Percentiles rank a stretch among this genome's conserved stretches.
phyloP scores from a whole-genome alignment of 805 yeast genomes.

The Starmerella floricola region DNA sequence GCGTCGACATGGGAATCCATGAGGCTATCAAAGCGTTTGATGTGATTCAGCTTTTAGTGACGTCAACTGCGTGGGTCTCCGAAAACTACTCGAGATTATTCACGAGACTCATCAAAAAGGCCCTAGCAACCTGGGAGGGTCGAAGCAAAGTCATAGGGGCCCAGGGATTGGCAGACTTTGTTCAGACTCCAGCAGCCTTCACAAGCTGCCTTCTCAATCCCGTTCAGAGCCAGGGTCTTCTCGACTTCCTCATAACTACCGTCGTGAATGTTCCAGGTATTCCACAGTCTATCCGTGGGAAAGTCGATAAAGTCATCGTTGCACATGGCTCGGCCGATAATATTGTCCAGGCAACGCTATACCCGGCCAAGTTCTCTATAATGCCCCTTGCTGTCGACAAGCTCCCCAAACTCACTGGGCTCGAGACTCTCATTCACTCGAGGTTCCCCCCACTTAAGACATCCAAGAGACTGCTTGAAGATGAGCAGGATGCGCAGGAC shows the following conservation, averaged over 20 bases:
- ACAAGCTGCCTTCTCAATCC: slow-evolving; percentile 18
- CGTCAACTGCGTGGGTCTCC: slow-evolving; percentile 13
- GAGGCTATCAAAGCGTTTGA: slow-evolving; percentile 5
- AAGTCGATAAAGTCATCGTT: slow-evolving; percentile 37
- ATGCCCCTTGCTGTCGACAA: slow-evolving; percentile 51
- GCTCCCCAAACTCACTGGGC: slow-evolving; percentile 12
- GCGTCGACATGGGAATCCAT: slow-evolving; percentile 11
- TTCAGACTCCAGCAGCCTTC: slow-evolving; percentile 17
- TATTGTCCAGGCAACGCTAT: slow-evolving; percentile 47
- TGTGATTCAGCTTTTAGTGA: slow-evolving; percentile 6
- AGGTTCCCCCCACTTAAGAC: slow-evolving; percentile 21
- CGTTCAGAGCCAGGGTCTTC: slow-evolving; percentile 21
- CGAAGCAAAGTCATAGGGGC: slow-evolving; percentile 18
- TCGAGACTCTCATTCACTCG: slow-evolving; percentile 23
- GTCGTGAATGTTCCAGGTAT: slow-evolving; percentile 38
- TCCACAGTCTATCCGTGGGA: slow-evolving; percentile 52
- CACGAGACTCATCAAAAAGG: slow-evolving; percentile 23
- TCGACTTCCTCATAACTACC: slow-evolving; percentile 39
- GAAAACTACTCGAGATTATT: slow-evolving; percentile 11
- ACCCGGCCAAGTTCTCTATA: slow-evolving; percentile 58
- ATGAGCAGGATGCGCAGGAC: slow-evolving; percentile 1
- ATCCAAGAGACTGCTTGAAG: slow-evolving; percentile 3
- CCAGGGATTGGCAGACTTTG: slow-evolving; percentile 26
- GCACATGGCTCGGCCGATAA: slow-evolving; percentile 18
- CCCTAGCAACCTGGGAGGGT: slow-evolving; percentile 37